A percentile compares a stretch with the other conserved stretches of the same genome.
Conservation (phyloP, 129 eudicot genomes). For the Tanacetum coccineum region DNA sequence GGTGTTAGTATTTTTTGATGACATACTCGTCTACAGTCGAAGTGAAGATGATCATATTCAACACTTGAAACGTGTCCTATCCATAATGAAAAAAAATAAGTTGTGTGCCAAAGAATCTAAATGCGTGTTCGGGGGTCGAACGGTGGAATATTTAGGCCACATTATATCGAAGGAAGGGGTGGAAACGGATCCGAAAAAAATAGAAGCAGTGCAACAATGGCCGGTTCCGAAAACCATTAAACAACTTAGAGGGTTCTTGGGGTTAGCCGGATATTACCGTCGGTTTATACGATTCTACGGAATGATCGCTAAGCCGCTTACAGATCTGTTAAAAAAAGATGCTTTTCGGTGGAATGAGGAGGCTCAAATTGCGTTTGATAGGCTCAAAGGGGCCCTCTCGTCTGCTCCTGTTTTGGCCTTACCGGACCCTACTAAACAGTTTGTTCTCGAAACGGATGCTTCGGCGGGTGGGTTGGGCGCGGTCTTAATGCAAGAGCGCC, state of each 20-base stretch:
- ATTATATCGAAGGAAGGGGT: background rate
- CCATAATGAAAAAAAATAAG: background rate
- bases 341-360: background rate
- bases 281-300: background rate
- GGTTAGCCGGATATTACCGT: background rate
- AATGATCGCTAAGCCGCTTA: background rate
- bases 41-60: background rate
- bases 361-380: background rate
- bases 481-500: background rate
- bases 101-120: background rate
- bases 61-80: background rate
- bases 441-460: background rate
- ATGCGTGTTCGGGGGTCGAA: background rate
- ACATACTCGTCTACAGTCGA: background rate
- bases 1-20: background rate
- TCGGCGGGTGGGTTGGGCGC: background rate
- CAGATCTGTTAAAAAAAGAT: background rate
- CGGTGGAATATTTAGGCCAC: background rate
- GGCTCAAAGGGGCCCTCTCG: background rate
- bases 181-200: background rate
- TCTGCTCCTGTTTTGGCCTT: background rate
- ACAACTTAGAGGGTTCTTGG: background rate
- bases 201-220: background rate
- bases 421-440: background rate
- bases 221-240: background rate